These are phyloP conservation scores for Ceraceosorus bombacis DNA, from an alignment of 1,284 basidiomycete species.

Conservation along the genomic window DNA sequence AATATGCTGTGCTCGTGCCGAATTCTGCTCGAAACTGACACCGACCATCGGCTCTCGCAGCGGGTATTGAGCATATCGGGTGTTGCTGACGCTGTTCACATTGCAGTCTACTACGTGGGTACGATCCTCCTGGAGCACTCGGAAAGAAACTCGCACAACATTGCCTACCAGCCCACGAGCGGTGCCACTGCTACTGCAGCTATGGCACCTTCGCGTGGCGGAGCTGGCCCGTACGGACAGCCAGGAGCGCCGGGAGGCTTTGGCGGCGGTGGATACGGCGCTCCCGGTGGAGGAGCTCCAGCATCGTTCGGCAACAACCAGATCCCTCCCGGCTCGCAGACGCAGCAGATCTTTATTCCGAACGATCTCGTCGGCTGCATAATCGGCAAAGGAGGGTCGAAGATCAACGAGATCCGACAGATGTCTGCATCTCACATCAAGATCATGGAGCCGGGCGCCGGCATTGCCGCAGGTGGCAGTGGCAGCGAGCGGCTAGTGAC, in stretches of 20 bases:
- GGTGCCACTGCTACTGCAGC: constrained; percentile 20
- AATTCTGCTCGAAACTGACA: background rate
- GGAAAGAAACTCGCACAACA: constrained; percentile 54
- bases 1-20: background rate
- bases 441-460: constrained; percentile 78
- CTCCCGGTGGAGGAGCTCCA: constrained; percentile 9
- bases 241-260: constrained; percentile 12
- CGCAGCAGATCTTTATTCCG: constrained; percentile 97
- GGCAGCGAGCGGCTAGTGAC: constrained; percentile 52
- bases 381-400: constrained; percentile 95
- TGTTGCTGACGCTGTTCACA: constrained; percentile 99
- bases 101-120: constrained; percentile 97
- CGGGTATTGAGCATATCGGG: constrained; percentile 86
- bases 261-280: constrained; percentile 13
- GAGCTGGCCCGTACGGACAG: constrained; percentile 4
- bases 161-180: constrained; percentile 47
- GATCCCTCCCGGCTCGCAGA: constrained; percentile 63
- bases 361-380: constrained; percentile 96
- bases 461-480: constrained; percentile 46
- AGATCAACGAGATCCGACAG: constrained; percentile 97
- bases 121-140: constrained; percentile 93
- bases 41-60: background rate
- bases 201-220: constrained; percentile 10
- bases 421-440: constrained; percentile 92
- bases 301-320: constrained; percentile 45